Percentiles rank a stretch among this genome's conserved stretches.
These are phyloP conservation scores for Coniosporium apollinis DNA, from an alignment of 495 filamentous ascomycete species.

Conservation along the genomic window DNA sequence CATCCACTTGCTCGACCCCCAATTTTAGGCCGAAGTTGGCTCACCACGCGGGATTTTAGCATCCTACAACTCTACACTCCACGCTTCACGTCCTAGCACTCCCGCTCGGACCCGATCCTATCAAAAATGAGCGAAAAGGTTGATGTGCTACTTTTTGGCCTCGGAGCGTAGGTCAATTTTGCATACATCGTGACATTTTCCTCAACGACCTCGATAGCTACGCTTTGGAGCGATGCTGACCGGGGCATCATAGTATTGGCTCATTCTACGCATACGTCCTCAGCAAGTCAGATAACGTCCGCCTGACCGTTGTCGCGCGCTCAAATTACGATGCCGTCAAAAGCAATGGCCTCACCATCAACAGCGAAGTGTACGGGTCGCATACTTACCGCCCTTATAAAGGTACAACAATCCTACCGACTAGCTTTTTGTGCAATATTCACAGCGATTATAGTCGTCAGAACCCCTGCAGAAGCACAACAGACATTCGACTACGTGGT, in stretches of 20 bases:
- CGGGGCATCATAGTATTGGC: slow-evolving; percentile 3
- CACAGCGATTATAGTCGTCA: slow-evolving; percentile 21
- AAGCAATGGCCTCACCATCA: slow-evolving; percentile 28
- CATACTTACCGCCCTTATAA: slow-evolving; percentile 26
- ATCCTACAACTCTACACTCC: too few relatives aligned
- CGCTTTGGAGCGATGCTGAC: background rate
- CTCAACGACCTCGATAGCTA: background rate
- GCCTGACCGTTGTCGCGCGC: slow-evolving; percentile 34
- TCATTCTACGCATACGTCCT: slow-evolving; percentile 23
- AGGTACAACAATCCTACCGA: slow-evolving; percentile 19
- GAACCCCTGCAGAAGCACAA: slow-evolving; percentile 23
- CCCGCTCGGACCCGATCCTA: too few relatives aligned
- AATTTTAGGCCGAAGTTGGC: too few relatives aligned
- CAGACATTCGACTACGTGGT: slow-evolving; percentile 30
- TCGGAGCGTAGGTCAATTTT: slow-evolving; percentile 6
- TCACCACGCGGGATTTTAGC: too few relatives aligned
- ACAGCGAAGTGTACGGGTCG: slow-evolving; percentile 31
- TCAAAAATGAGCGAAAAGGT: too few relatives aligned
- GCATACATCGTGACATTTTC: too few relatives aligned
- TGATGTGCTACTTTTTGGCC: slow-evolving; percentile 9
- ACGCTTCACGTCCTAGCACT: too few relatives aligned
- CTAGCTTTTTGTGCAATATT: background rate
- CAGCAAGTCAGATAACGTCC: slow-evolving; percentile 23
- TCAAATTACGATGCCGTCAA: slow-evolving; percentile 35
- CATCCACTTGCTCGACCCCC: too few relatives aligned